These are phyloP conservation scores for Elsinoe australis DNA, from an alignment of 2,329 filamentous ascomycete species.

Conservation along the genomic window DNA sequence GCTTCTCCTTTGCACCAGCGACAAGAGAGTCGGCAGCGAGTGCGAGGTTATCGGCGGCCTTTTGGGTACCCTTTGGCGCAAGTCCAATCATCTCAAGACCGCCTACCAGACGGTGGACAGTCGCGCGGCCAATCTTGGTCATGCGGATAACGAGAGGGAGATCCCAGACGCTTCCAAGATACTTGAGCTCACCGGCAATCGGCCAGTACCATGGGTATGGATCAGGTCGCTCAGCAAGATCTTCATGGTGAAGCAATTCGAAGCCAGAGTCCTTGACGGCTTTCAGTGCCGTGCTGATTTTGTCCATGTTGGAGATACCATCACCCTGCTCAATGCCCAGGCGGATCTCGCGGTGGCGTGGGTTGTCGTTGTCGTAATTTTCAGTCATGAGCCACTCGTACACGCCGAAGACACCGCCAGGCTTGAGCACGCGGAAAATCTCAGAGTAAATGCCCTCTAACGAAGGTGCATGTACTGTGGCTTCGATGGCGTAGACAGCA, in stretches of 20 bases:
- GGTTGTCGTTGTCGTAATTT: slow-evolving; percentile 80
- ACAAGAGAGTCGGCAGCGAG: slow-evolving; percentile 77
- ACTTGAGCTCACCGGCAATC: slow-evolving; percentile 72
- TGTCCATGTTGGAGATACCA: slow-evolving; percentile 97
- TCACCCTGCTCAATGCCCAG: slow-evolving; percentile 93
- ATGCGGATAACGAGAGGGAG: slow-evolving; percentile 77
- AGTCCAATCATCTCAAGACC: slow-evolving; percentile 65
- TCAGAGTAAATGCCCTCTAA: slow-evolving; percentile 89
- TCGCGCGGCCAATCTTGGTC: slow-evolving; percentile 71
- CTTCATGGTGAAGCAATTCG: slow-evolving; percentile 72
- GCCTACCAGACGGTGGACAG: slow-evolving; percentile 71
- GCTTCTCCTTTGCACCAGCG: slow-evolving; percentile 73
- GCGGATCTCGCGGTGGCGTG: slow-evolving; percentile 79
- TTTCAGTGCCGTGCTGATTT: slow-evolving; percentile 66
- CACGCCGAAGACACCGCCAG: slow-evolving; percentile 88
- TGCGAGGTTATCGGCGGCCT: slow-evolving; percentile 87
- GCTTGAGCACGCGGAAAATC: slow-evolving; percentile 92
- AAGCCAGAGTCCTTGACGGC: slow-evolving; percentile 88
- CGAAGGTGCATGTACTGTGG: slow-evolving; percentile 86
- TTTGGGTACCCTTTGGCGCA: slow-evolving; percentile 77
- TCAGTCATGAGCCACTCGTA: slow-evolving; percentile 99
- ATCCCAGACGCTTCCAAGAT: slow-evolving; percentile 73
- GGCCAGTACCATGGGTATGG: slow-evolving; percentile 90
- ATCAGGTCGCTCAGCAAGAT: slow-evolving; percentile 71
- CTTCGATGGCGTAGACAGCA: slow-evolving; percentile 94